Conservation (phyloP, 1,284 basidiomycete genomes). For the Naganishia liquefaciens region DNA sequence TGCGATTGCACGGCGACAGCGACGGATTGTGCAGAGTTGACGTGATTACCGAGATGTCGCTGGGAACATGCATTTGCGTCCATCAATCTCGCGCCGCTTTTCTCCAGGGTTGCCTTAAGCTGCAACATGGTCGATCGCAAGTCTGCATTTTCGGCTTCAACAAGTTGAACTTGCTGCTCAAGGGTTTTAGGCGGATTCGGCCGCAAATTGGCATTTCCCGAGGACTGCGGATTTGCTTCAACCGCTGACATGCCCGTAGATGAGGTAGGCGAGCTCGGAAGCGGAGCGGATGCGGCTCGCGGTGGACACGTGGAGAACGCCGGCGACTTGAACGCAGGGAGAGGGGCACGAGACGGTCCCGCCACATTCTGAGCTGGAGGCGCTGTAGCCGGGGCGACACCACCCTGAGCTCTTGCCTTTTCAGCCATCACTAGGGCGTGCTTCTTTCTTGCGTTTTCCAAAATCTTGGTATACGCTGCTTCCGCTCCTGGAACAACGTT, state of each 20-base stretch:
- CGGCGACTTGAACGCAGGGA: conserved; percentile 18
- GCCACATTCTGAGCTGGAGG: neutral
- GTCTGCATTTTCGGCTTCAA: conserved; percentile 8
- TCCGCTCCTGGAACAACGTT: conserved; percentile 11
- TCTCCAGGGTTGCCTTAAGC: neutral
- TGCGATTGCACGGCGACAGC: neutral
- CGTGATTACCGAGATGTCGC: neutral
- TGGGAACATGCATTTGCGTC: neutral
- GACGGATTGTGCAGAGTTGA: neutral
- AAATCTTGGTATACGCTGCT: conserved; percentile 13
- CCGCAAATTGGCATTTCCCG: neutral
- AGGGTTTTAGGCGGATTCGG: neutral
- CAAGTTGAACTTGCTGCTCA: conserved; percentile 1
- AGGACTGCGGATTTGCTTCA: neutral
- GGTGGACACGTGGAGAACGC: neutral
- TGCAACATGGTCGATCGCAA: conserved; percentile 7
- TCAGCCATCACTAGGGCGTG: conserved; percentile 7
- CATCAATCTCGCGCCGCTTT: neutral
- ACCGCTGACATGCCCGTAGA: neutral
- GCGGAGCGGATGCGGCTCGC: conserved; percentile 6
- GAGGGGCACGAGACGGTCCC: conserved; percentile 6
- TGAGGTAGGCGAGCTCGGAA: neutral
- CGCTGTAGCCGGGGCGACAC: too few relatives aligned
- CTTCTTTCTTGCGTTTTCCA: conserved; percentile 21
- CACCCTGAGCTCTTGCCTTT: conserved; percentile 1